Percentiles rank a stretch among this genome's conserved stretches.
Evolutionary conservation across 495 filamentous ascomycete genomes (phyloP).

Genomic region (Daldinia concentrica): DNA sequence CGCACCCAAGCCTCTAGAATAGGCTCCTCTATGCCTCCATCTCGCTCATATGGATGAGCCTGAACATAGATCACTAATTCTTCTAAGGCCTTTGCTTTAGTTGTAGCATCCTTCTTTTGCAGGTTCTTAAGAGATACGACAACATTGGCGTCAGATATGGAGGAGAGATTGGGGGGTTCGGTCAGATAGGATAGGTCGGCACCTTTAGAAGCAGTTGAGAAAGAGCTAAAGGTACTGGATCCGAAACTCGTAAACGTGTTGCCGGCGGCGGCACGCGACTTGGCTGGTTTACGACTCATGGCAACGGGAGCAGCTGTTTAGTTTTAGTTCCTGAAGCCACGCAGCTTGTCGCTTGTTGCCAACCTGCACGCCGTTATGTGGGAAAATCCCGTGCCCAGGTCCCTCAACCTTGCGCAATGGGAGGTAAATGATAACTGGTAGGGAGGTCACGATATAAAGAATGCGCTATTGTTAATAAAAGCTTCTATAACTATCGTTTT

Average conservation of each 20-base stretch:
- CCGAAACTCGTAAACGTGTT: constrained; percentile 44
- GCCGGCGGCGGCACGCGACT: constrained; percentile 42
- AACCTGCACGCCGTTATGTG: not conserved
- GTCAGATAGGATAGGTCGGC: constrained; percentile 78
- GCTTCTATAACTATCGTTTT: not conserved
- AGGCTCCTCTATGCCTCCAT: constrained; percentile 72
- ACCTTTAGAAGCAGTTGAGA: constrained; percentile 54
- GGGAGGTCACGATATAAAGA: not conserved
- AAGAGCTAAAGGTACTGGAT: constrained; percentile 55
- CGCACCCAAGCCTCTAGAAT: constrained; percentile 89
- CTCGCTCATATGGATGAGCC: constrained; percentile 53
- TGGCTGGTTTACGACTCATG: constrained; percentile 47
- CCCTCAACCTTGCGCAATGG: not conserved
- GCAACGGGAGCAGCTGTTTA: constrained; percentile 7
- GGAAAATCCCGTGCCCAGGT: not conserved
- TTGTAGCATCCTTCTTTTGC: constrained; percentile 90
- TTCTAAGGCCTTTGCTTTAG: constrained; percentile 91
- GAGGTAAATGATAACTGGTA: not conserved
- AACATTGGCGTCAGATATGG: constrained; percentile 79
- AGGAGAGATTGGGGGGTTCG: constrained; percentile 83
- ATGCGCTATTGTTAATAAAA: not conserved
- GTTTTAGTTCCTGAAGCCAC: constrained; percentile 1
- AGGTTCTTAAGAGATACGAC: constrained; percentile 92
- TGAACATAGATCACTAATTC: constrained; percentile 76
- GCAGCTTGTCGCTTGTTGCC: not conserved